phyloP scores from a whole-genome alignment of 2,329 filamentous ascomycete species.

The Fusarium euwallaceae region DNA sequence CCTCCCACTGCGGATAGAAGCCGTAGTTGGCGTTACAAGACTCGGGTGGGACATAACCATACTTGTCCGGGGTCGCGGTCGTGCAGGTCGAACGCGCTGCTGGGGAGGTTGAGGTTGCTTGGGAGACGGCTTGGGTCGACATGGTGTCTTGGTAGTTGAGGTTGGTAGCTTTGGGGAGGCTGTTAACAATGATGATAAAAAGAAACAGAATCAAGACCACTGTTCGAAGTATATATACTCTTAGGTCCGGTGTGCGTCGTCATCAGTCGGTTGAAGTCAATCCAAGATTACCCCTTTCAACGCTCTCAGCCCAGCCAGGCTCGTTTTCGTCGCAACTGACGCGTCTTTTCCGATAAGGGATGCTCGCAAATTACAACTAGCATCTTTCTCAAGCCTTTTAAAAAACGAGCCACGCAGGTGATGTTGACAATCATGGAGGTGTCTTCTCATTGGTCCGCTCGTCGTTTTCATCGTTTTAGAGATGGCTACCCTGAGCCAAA shows the following conservation, averaged over 20 bases:
- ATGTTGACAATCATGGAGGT: neutral
- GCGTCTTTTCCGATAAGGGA: neutral
- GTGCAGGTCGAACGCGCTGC: neutral
- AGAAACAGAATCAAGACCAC: neutral
- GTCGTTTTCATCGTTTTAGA: neutral
- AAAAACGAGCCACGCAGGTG: neutral
- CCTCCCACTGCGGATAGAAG: neutral
- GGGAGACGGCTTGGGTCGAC: neutral
- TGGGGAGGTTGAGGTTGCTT: neutral
- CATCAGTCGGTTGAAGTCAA: neutral
- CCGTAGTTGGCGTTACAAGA: neutral
- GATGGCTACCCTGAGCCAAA: neutral
- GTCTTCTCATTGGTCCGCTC: neutral
- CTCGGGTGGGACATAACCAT: neutral
- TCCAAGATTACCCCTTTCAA: neutral
- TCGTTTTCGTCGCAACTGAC: neutral
- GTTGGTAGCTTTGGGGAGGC: accelerated
- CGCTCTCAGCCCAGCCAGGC: neutral
- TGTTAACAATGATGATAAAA: neutral
- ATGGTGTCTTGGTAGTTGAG: neutral
- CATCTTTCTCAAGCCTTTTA: neutral
- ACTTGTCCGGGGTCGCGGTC: neutral
- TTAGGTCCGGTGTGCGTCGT: neutral
- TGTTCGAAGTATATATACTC: neutral
- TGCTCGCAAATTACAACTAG: neutral